These are phyloP conservation scores for Nannochloropsis gaditana DNA, from an alignment of 108 stramenopile species.

Conservation along the genomic window DNA sequence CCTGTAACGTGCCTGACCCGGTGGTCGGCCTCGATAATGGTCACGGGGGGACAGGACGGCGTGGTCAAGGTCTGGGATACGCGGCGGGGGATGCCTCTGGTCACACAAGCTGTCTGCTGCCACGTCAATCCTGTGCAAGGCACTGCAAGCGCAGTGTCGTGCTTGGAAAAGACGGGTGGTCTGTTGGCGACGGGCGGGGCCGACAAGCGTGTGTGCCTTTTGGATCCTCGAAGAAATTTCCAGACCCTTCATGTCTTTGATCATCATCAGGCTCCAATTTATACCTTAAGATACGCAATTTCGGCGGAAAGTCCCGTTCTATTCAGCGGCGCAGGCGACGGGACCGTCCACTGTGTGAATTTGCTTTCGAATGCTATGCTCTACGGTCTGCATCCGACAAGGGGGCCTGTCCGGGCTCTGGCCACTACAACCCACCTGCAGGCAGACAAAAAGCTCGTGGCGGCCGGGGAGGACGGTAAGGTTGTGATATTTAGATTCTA, in stretches of 20 bases:
- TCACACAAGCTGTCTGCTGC: background rate
- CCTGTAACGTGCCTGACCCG: background rate
- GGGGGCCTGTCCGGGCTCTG: background rate
- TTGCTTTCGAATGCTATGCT: background rate
- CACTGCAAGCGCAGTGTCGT: background rate
- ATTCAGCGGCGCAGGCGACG: background rate
- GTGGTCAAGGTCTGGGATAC: background rate
- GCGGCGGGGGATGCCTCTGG: background rate
- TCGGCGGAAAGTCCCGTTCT: background rate
- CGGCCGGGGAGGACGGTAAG: background rate
- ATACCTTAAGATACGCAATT: background rate
- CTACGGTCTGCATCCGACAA: background rate
- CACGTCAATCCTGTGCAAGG: background rate
- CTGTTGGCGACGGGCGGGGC: slow-evolving; percentile 7
- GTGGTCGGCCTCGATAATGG: background rate
- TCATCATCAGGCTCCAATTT: background rate
- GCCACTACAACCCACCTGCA: background rate
- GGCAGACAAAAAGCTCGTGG: background rate
- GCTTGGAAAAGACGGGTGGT: slow-evolving; percentile 19
- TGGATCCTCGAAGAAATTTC: background rate
- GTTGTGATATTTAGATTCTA: slow-evolving; percentile 6
- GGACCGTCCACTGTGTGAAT: background rate
- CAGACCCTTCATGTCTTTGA: background rate
- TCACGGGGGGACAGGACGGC: background rate
- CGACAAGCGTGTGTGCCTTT: background rate